Evolutionary conservation across 2,329 filamentous ascomycete species (phyloP).

Genomic region (Lecanosticta acicola): DNA sequence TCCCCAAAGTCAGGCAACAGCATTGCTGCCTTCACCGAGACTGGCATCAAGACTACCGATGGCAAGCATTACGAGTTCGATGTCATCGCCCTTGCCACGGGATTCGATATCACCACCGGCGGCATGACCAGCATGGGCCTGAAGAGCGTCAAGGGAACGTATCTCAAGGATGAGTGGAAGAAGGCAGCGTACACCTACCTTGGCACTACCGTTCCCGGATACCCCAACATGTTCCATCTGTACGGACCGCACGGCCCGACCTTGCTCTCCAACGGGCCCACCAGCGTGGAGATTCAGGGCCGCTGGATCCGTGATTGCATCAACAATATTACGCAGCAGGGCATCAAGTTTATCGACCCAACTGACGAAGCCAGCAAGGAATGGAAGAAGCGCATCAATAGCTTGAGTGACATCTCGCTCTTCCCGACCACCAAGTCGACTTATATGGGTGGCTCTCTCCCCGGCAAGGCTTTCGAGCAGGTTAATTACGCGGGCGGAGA

Average conservation of each 20-base stretch:
- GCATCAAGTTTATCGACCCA: conserved; percentile 29
- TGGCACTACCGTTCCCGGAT: conserved; percentile 39
- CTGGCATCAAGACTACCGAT: conserved; percentile 20
- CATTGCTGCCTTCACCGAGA: conserved; percentile 15
- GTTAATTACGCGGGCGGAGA: conserved; percentile 29
- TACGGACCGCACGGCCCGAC: conserved; percentile 42
- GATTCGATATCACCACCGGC: conserved; percentile 40
- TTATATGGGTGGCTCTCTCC: conserved; percentile 18
- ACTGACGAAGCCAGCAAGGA: conserved; percentile 26
- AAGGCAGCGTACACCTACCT: conserved; percentile 38
- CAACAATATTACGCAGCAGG: conserved; percentile 22
- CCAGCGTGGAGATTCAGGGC: conserved; percentile 36
- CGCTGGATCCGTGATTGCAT: conserved; percentile 33
- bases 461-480: conserved; percentile 27
- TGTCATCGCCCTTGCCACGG: conserved; percentile 42
- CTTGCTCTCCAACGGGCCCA: conserved; percentile 39
- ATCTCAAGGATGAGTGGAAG: conserved; percentile 36
- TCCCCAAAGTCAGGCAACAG: conserved; percentile 8
- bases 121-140: conserved; percentile 40
- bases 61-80: conserved; percentile 36
- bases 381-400: conserved; percentile 30
- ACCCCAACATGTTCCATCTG: conserved; percentile 24
- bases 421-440: conserved; percentile 30
- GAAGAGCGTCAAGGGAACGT: conserved; percentile 29
- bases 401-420: conserved; percentile 22